Conservation (phyloP, 805 yeast species). For the Pichia nakasei region DNA sequence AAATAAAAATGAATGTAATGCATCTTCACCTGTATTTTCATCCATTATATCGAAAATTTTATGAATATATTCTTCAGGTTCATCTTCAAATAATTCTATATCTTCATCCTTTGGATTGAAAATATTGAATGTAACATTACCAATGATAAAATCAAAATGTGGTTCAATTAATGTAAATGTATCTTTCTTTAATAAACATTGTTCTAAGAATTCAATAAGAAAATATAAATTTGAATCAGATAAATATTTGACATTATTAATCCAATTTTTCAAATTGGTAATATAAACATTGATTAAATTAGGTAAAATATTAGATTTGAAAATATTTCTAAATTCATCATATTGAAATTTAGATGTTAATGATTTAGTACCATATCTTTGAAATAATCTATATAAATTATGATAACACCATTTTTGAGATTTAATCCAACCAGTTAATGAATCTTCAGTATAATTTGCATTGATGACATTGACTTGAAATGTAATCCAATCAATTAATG, state of each 20-base stretch:
- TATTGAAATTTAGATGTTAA: constrained; percentile 43
- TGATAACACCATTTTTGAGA: constrained; percentile 86
- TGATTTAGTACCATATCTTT: constrained; percentile 53
- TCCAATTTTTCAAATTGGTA: constrained; percentile 66
- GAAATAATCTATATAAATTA: constrained; percentile 61
- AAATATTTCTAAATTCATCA: constrained; percentile 49
- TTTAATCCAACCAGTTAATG: constrained; percentile 57
- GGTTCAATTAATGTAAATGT: constrained; percentile 69
- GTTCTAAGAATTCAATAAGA: constrained; percentile 54
- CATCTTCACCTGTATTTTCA: constrained; percentile 59
- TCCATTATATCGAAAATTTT: constrained; percentile 57
- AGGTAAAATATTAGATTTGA: constrained; percentile 56
- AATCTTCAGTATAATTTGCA: constrained; percentile 47
- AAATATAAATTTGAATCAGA: constrained; percentile 56
- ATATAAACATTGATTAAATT: constrained; percentile 59
- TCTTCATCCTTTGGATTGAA: constrained; percentile 65
- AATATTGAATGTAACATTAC: constrained; percentile 72
- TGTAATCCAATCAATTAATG: constrained; percentile 59
- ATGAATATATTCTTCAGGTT: constrained; percentile 88
- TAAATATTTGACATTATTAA: constrained; percentile 57
- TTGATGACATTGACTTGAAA: constrained; percentile 64
- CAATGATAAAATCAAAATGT: constrained; percentile 53
- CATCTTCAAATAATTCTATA: constrained; percentile 72
- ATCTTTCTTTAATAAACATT: constrained; percentile 45
- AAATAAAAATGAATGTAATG: constrained; percentile 65